A percentile compares a stretch with the other conserved stretches of the same genome.
These are phyloP conservation scores for Nicotiana tomentosiformis DNA, from an alignment of 257 asterid genomes.

Conservation along the genomic window DNA sequence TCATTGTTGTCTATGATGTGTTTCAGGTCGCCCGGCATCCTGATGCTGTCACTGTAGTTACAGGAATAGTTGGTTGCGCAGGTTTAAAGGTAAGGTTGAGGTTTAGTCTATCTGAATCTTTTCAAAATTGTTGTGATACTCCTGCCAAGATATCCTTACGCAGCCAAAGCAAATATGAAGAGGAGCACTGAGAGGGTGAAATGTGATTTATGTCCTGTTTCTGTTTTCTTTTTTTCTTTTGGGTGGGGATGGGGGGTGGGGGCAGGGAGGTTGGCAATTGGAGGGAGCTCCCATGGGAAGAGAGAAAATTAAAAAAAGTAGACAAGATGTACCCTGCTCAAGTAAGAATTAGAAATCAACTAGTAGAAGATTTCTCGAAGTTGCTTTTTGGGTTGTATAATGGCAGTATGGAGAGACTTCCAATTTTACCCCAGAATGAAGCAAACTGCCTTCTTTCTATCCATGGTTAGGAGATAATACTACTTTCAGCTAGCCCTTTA, in stretches of 20 bases:
- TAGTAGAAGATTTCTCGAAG: conserved; percentile 1
- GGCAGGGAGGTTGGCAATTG: background rate
- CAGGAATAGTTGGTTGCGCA: conserved; percentile 98
- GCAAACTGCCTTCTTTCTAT: background rate
- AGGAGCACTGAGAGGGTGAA: background rate
- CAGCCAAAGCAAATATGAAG: background rate
- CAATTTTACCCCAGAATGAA: background rate
- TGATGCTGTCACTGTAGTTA: conserved; percentile 90
- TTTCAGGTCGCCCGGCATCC: conserved; percentile 96
- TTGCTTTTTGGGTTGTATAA: background rate
- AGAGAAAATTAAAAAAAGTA: background rate
- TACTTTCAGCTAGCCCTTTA: background rate
- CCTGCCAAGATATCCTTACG: background rate
- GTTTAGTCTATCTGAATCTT: background rate
- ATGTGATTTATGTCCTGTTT: background rate
- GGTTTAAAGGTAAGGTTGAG: conserved; percentile 68
- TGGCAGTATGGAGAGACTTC: background rate
- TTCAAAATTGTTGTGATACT: background rate
- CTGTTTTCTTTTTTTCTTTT: background rate
- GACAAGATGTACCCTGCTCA: background rate
- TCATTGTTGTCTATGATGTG: background rate
- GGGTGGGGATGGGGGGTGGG: background rate
- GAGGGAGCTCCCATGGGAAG: background rate
- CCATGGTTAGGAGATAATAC: background rate
- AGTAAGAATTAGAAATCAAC: background rate